Percentiles rank a stretch among this genome's conserved stretches.
These are phyloP conservation scores for Penicillium sp. DNA, from an alignment of 2,329 filamentous ascomycete genomes.

Conservation along the genomic window DNA sequence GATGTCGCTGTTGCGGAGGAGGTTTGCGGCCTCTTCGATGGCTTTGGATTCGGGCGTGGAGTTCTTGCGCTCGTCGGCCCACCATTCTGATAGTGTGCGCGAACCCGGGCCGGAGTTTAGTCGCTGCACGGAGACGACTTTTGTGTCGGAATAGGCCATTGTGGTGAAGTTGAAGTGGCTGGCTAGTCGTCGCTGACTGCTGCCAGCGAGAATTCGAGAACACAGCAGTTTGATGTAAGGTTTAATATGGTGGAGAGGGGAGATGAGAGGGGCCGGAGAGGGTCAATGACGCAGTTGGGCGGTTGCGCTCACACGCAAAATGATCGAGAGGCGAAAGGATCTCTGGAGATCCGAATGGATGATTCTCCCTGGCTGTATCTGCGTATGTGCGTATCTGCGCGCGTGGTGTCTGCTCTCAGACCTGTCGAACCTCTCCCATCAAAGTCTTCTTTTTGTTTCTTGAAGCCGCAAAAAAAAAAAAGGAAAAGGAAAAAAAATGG, in stretches of 20 bases:
- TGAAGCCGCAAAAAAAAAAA: slow-evolving; percentile 10
- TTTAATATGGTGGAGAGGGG: slow-evolving; percentile 26
- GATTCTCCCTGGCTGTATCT: neutral
- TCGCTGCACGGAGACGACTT: slow-evolving; percentile 43
- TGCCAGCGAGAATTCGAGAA: slow-evolving; percentile 34
- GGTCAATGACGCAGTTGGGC: slow-evolving; percentile 2
- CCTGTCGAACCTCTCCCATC: neutral
- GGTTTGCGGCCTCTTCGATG: slow-evolving; percentile 68
- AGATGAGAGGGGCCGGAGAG: slow-evolving; percentile 19
- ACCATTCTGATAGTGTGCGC: slow-evolving; percentile 43
- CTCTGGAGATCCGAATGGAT: neutral
- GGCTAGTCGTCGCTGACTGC: slow-evolving; percentile 33
- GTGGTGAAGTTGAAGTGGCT: slow-evolving; percentile 23
- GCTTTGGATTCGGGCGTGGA: slow-evolving; percentile 52
- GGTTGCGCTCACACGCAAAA: neutral
- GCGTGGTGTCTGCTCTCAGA: neutral
- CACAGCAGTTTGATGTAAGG: slow-evolving; percentile 34
- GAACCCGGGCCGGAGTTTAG: slow-evolving; percentile 40
- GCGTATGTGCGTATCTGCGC: neutral
- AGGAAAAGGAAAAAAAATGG: slow-evolving; percentile 17
- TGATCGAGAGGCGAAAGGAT: neutral
- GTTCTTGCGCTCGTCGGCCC: slow-evolving; percentile 40
- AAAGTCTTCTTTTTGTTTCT: neutral
- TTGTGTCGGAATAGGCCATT: slow-evolving; percentile 33
- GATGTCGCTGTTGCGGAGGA: slow-evolving; percentile 66